Percentiles rank a stretch among this genome's conserved stretches.
Conservation (phyloP, 495 filamentous ascomycete genomes). For the Talaromyces liani region DNA sequence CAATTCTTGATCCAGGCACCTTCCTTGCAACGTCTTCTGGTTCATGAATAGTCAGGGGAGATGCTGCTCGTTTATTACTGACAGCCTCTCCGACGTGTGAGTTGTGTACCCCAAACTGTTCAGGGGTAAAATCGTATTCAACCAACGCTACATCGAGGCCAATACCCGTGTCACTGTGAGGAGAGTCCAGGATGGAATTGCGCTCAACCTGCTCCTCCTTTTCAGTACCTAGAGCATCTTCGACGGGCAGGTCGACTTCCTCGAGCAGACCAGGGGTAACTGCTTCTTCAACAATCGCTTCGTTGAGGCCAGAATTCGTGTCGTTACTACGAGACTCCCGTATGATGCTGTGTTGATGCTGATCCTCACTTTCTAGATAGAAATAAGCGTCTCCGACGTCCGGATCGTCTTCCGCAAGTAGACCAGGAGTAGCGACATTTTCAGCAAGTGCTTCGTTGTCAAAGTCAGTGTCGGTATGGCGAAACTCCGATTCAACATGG, state of each 20-base stretch:
- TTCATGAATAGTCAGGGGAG: background rate
- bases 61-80: background rate
- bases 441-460: background rate
- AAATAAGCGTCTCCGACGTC: background rate
- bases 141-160: background rate
- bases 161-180: background rate
- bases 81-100: background rate
- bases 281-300: background rate
- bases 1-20: conserved; percentile 16
- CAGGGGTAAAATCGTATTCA: background rate
- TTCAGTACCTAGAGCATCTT: background rate
- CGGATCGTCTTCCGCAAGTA: background rate
- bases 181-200: background rate
- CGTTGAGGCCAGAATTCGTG: background rate
- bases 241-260: background rate
- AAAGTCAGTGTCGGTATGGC: background rate
- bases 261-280: background rate
- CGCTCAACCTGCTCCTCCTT: background rate
- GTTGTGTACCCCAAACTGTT: background rate
- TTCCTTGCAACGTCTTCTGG: background rate
- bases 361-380: background rate
- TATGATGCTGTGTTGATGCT: background rate
- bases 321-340: background rate
- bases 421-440: background rate
- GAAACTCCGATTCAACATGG: background rate